Conservation (phyloP, 1,284 basidiomycete species). For the Ceratobasidium sp. region DNA sequence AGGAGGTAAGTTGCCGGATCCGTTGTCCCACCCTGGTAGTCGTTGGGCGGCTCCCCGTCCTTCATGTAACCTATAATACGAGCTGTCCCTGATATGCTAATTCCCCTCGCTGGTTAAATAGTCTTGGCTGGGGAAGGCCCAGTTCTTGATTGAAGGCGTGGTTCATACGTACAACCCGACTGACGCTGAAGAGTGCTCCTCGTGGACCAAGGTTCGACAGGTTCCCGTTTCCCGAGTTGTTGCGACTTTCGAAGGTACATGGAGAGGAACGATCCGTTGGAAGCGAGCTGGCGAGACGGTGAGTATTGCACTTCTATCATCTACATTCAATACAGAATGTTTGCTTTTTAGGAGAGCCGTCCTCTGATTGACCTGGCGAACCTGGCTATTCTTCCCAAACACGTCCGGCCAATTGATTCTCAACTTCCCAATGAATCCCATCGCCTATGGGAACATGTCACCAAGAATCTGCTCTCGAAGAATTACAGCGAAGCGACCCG, state of each 20-base stretch:
- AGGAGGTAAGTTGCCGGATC: conserved; percentile 76
- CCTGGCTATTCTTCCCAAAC: conserved; percentile 84
- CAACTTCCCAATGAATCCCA: conserved; percentile 89
- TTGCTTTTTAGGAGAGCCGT: conserved; percentile 34
- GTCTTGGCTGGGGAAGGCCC: conserved; percentile 93
- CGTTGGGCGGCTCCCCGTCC: not conserved
- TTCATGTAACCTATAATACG: not conserved
- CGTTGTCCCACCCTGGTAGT: not conserved
- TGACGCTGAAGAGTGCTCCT: conserved; percentile 69
- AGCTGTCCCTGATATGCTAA: not conserved
- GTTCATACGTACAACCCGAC: conserved; percentile 80
- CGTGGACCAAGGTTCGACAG: conserved; percentile 90
- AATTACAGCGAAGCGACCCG: conserved; percentile 91
- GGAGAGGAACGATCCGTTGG: conserved; percentile 88
- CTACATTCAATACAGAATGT: no score
- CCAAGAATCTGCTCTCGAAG: conserved; percentile 80
- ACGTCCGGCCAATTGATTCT: conserved; percentile 82
- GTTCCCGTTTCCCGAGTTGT: conserved; percentile 85
- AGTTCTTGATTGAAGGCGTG: conserved; percentile 90
- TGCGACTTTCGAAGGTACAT: conserved; percentile 89
- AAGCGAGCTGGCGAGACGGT: conserved; percentile 74
- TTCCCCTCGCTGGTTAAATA: conserved; percentile 55
- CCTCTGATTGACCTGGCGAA: conserved; percentile 84
- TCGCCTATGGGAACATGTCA: conserved; percentile 91
- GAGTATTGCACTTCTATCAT: no score